Evolutionary conservation across 192 early-diverging fungal genomes (phyloP).

Genomic region (Obelidium mucronatum): DNA sequence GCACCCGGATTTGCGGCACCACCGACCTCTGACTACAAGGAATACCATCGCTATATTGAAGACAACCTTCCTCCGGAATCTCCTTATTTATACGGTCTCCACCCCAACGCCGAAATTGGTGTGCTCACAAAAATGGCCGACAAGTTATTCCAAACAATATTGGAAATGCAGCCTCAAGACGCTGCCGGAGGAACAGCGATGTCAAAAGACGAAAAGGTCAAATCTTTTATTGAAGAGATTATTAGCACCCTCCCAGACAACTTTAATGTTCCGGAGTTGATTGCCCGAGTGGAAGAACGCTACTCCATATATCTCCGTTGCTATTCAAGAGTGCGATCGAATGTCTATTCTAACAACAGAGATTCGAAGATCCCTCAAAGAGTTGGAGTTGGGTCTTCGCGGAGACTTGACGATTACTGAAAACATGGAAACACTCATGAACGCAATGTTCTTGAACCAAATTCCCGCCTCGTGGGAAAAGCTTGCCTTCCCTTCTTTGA

Average conservation of each 20-base stretch:
- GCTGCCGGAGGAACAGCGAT: conserved; percentile 59
- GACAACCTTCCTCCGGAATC: conserved; percentile 69
- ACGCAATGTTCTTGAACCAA: conserved; percentile 64
- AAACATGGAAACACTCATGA: conserved; percentile 71
- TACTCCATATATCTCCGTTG: conserved; percentile 74
- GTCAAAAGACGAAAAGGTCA: conserved; percentile 74
- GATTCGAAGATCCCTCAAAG: conserved; percentile 66
- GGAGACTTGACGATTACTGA: conserved; percentile 72
- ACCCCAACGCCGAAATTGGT: conserved; percentile 74
- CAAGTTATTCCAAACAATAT: conserved; percentile 70
- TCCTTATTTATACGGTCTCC: conserved; percentile 69
- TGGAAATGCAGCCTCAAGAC: conserved; percentile 72
- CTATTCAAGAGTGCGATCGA: conserved; percentile 69
- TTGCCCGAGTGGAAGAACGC: conserved; percentile 68
- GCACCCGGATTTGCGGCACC: conserved; percentile 66
- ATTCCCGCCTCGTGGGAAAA: conserved; percentile 68
- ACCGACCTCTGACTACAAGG: conserved; percentile 68
- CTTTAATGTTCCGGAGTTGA: conserved; percentile 70
- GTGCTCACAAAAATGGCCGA: conserved; percentile 70
- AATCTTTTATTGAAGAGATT: conserved; percentile 65
- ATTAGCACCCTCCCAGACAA: conserved; percentile 60
- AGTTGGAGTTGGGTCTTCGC: conserved; percentile 69
- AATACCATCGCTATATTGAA: conserved; percentile 72
- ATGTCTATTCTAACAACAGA: conserved; percentile 68
- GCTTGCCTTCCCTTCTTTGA: conserved; percentile 68